Evolutionary conservation across 331 rosid species (phyloP).

Genomic region (Rhamnella rubrinervis): DNA sequence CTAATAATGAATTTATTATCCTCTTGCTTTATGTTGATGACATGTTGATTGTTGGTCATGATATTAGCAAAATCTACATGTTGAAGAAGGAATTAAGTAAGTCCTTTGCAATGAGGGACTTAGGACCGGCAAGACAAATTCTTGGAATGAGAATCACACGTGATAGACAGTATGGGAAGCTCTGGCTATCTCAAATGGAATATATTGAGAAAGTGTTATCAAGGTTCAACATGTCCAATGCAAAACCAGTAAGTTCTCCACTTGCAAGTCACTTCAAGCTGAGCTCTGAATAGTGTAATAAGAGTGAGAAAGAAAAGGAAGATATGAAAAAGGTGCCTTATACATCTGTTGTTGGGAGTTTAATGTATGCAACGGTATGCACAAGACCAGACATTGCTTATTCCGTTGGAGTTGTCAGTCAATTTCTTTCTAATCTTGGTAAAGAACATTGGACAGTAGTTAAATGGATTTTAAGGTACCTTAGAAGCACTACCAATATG

Average conservation of each 20-base stretch:
- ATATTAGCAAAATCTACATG: not conserved
- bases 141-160: not conserved
- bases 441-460: not conserved
- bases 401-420: not conserved
- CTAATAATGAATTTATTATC: no score
- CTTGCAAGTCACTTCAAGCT: not conserved
- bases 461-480: constrained; percentile 2
- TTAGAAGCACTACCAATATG: not conserved
- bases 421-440: not conserved
- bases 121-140: not conserved
- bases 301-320: not conserved
- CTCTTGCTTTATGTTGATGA: not conserved
- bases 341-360: not conserved
- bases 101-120: not conserved
- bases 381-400: not conserved
- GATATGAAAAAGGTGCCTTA: not conserved
- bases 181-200: not conserved
- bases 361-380: not conserved
- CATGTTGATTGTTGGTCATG: constrained; percentile 3
- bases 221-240: not conserved
- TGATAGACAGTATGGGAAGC: not conserved
- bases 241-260: not conserved
- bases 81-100: not conserved
- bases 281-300: no score
- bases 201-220: not conserved